Conservation (phyloP, 2,329 filamentous ascomycete genomes). For the Phialophora chinensis region DNA sequence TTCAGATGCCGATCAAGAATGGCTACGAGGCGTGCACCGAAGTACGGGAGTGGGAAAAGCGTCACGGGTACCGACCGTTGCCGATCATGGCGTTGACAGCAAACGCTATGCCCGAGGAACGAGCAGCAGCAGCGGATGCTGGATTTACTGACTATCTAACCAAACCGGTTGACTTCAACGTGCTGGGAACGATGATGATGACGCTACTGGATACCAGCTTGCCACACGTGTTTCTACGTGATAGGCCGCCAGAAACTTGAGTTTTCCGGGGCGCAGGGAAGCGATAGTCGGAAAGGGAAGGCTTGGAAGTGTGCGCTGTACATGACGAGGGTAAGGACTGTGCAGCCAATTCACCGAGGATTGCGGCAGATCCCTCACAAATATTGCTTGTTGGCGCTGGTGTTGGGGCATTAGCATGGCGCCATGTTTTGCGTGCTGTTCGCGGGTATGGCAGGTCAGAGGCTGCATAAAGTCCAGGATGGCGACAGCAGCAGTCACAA, state of each 20-base stretch:
- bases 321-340: constrained; percentile 12
- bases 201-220: constrained; percentile 51
- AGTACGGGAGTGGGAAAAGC: constrained; percentile 54
- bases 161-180: constrained; percentile 58
- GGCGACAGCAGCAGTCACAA: background rate
- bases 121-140: constrained; percentile 53
- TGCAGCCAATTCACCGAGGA: background rate
- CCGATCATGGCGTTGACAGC: constrained; percentile 58
- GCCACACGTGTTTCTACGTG: constrained; percentile 51
- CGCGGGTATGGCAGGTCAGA: background rate
- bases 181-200: constrained; percentile 58
- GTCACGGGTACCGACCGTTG: constrained; percentile 53
- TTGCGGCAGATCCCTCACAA: constrained; percentile 1
- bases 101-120: constrained; percentile 58
- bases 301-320: constrained; percentile 19
- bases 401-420: constrained; percentile 1
- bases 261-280: constrained; percentile 16
- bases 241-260: constrained; percentile 43
- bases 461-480: background rate
- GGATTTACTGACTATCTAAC: constrained; percentile 59
- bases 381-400: background rate
- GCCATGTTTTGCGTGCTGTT: constrained; percentile 9
- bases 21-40: constrained; percentile 56
- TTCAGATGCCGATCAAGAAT: constrained; percentile 58
- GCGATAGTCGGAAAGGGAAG: constrained; percentile 14